Evolutionary conservation across 192 early-diverging fungal genomes (phyloP), one percentile per base, ranked within the genome.

Genomic region (Endogone sp.): DNA sequence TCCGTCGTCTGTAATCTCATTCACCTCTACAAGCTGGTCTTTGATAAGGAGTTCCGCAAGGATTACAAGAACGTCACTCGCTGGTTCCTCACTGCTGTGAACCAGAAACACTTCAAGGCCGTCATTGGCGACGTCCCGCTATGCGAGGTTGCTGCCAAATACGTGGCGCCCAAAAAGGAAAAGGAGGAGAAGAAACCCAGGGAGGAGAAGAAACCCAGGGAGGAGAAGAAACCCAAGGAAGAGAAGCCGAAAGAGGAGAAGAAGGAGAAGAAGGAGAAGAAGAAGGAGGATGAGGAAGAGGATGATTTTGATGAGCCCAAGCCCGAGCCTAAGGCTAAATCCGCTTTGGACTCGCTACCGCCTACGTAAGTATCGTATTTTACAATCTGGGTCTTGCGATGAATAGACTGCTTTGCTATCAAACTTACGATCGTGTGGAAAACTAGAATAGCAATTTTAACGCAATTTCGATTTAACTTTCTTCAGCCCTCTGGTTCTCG

Each of bases 281-380:
- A 56, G 24, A 78, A n/a, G n/a, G n/a, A n/a, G n/a, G n/a, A n/a
- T n/a, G n/a, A 70, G n/a, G 88, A 49, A 16, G 37, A 82, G 56
- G 87, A 89, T 37, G 85, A 82, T 49, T 88, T 86, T 67, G 84
- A 85, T 66, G 76, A 76, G 32, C 72, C 79, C 57, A 85, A 89
- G 72, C 89, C 90, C 66, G 86, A 79, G 67, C 93, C 94, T 77
- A 95, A 95, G 89, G 88, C 87, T 76, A 95, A 97, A 91, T 92
- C 88, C 86, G 87, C 89, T 76, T 82, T 95, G 67, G 94, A 96
- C 75, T 81, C 89, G 71, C 85, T 95, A 71, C 95, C 94, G 68
- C 87, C 88, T 61, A 89, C 92, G 37, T 49, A 16, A 49, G 37
- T 49, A n/a, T n/a, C n/a, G n/a, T 49, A 49, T 49, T 49, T 49